These are phyloP conservation scores for Kodamaea leandrae DNA, from an alignment of 805 yeast genomes.

Conservation along the genomic window DNA sequence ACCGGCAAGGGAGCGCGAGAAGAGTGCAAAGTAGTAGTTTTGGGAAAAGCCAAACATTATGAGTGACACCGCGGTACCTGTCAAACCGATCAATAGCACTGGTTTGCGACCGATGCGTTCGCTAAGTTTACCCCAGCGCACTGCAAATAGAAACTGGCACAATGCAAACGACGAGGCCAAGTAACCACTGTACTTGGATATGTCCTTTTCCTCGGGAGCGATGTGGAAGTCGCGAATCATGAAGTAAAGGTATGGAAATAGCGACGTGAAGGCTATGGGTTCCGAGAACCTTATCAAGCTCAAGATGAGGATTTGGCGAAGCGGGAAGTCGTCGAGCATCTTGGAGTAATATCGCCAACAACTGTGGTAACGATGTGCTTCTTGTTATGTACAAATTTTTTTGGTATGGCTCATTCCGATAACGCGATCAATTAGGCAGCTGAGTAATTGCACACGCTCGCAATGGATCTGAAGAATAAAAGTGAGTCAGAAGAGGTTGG, in stretches of 20 bases:
- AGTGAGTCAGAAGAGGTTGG: too few relatives aligned
- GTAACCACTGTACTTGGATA: constrained; percentile 61
- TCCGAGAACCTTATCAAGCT: constrained; percentile 53
- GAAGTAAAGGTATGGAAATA: constrained; percentile 63
- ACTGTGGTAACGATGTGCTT: constrained; percentile 17
- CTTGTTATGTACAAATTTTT: neutral
- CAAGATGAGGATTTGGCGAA: constrained; percentile 43
- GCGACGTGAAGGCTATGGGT: constrained; percentile 61
- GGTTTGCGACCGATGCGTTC: constrained; percentile 58
- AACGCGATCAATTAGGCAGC: neutral
- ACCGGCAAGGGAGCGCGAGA: constrained; percentile 55
- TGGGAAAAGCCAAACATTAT: constrained; percentile 53
- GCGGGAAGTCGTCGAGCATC: constrained; percentile 46
- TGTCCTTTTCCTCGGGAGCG: constrained; percentile 47
- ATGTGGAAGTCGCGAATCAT: constrained; percentile 59
- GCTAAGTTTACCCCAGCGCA: constrained; percentile 58
- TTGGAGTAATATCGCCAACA: constrained; percentile 29
- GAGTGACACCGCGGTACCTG: constrained; percentile 50
- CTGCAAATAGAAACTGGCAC: constrained; percentile 54
- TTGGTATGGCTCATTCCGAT: neutral
- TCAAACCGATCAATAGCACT: constrained; percentile 49
- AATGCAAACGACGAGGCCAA: constrained; percentile 60
- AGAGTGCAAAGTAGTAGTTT: constrained; percentile 50
- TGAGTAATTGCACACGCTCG: neutral
- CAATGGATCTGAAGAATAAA: too few relatives aligned